A percentile compares a stretch with the other conserved stretches of the same genome.
Conservation (phyloP, 331 rosid genomes). For the Rosa hybrid region DNA sequence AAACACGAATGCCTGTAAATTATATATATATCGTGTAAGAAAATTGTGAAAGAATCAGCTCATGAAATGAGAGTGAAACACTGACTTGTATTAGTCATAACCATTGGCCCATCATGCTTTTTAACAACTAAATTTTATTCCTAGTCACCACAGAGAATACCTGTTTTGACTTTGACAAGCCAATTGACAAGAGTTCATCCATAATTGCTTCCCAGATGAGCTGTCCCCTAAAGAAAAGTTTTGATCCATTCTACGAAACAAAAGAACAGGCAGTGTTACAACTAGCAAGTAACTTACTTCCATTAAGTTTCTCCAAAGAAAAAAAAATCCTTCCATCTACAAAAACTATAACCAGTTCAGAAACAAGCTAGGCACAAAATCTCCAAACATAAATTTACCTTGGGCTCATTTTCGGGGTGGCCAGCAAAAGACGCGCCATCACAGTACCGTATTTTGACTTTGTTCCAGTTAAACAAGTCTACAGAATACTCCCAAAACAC, state of each 20-base stretch:
- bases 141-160: conserved; percentile 30
- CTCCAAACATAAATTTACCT: conserved; percentile 35
- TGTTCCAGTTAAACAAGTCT: conserved; percentile 97
- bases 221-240: conserved; percentile 88
- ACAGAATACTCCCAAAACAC: conserved; percentile 32
- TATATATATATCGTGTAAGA: not conserved
- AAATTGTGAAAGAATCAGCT: not conserved
- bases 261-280: conserved; percentile 7
- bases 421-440: conserved; percentile 93
- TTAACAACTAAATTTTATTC: too few species aligned
- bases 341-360: not conserved
- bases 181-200: conserved; percentile 74
- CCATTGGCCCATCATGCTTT: too few species aligned
- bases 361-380: not conserved
- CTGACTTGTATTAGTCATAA: not conserved
- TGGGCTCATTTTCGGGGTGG: conserved; percentile 63
- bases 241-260: conserved; percentile 44
- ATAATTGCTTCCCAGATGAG: conserved; percentile 81
- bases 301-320: not conserved
- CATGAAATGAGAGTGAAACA: not conserved
- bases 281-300: not conserved
- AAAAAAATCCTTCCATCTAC: not conserved
- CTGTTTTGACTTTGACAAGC: conserved; percentile 73
- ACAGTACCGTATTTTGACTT: conserved; percentile 87
- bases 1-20: not conserved